Conservation (phyloP, 805 yeast species). For the Alloascoidea hylecoeti region DNA sequence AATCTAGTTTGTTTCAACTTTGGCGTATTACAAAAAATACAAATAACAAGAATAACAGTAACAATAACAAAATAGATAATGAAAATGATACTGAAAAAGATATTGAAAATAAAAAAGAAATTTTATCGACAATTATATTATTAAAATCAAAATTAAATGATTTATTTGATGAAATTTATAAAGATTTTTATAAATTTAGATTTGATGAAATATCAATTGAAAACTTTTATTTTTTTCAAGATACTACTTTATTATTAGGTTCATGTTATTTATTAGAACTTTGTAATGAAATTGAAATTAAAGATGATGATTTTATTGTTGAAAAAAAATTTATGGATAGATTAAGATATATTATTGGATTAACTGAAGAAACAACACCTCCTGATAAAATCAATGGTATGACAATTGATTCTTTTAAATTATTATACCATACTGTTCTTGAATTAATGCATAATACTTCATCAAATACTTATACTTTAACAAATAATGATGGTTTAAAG, state of each 20-base stretch:
- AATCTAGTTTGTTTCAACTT: not conserved
- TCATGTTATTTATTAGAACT: not conserved
- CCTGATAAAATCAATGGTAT: not conserved
- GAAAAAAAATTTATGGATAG: not conserved
- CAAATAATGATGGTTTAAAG: not conserved
- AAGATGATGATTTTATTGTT: not conserved
- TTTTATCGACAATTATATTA: not conserved
- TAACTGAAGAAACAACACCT: not conserved
- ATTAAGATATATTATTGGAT: not conserved
- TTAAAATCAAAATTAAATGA: not conserved
- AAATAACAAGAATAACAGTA: no score
- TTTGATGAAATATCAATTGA: not conserved
- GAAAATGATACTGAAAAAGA: conserved; percentile 1
- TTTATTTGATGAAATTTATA: not conserved
- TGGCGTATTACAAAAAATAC: not conserved
- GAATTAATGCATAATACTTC: no score
- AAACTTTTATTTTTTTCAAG: not conserved
- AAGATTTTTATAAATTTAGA: not conserved
- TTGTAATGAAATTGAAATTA: not conserved
- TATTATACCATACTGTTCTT: not conserved
- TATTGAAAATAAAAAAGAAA: not conserved
- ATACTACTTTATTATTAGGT: not conserved
- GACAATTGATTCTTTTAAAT: not conserved
- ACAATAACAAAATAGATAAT: no score
- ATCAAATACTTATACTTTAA: no score